Conservation (phyloP, 2,329 filamentous ascomycete species). For the Mycosphaerella sp. region DNA sequence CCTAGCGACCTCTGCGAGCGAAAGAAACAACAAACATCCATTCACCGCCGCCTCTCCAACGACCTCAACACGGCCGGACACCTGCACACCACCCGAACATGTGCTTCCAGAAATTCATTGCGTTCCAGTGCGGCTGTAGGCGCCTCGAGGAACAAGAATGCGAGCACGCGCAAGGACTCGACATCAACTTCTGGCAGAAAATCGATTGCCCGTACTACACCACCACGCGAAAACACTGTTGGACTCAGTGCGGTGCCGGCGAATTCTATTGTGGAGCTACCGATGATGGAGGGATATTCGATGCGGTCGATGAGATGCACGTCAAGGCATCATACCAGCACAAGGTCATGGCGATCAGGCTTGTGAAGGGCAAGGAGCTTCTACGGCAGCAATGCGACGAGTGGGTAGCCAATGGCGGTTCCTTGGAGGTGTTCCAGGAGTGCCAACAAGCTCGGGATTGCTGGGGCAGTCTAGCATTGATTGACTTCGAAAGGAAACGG, state of each 20-base stretch:
- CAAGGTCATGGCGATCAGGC: neutral
- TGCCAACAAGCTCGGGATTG: neutral
- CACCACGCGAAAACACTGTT: neutral
- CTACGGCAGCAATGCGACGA: neutral
- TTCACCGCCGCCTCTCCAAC: too few relatives aligned
- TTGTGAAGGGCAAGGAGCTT: neutral
- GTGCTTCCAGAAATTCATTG: conserved; percentile 24
- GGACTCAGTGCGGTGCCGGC: conserved; percentile 13
- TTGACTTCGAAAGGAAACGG: neutral
- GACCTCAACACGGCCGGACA: neutral
- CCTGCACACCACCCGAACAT: conserved; percentile 15
- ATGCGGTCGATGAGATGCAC: conserved; percentile 9
- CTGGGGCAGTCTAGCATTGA: neutral
- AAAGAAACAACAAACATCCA: neutral
- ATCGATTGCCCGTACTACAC: conserved; percentile 19
- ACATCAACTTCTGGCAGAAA: conserved; percentile 17
- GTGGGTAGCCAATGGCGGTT: neutral
- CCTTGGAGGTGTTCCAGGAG: neutral
- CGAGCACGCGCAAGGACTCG: conserved; percentile 14
- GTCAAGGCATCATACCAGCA: neutral
- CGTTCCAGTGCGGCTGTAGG: conserved; percentile 25
- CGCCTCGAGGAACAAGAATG: conserved; percentile 14
- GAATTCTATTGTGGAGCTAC: conserved; percentile 18
- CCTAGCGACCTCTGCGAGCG: too few relatives aligned
- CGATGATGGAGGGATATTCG: conserved; percentile 11